phyloP scores from a whole-genome alignment of 768 basidiomycete genomes.

The Auricularia auricula-judae region DNA sequence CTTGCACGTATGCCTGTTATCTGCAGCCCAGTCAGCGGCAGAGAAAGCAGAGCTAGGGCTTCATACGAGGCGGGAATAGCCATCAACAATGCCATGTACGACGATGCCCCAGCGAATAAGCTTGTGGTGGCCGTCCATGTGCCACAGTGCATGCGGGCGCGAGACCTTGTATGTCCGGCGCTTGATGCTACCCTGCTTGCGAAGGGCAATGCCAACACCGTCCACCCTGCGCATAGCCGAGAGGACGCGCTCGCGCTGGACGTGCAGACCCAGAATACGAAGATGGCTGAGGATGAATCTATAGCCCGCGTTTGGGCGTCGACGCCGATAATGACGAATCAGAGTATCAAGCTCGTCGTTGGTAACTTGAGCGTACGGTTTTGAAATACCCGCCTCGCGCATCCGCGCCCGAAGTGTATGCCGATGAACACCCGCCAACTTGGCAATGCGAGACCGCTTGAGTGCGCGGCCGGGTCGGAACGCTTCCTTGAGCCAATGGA shows the following conservation, averaged over 20 bases:
- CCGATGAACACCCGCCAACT: not conserved
- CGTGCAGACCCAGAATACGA: not conserved
- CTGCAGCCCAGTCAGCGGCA: slow-evolving; percentile 5
- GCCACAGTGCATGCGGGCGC: slow-evolving; percentile 11
- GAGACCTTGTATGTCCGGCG: slow-evolving; percentile 3
- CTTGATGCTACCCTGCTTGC: not conserved
- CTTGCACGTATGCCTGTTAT: slow-evolving; percentile 14
- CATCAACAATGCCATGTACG: slow-evolving; percentile 15
- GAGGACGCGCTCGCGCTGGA: not conserved
- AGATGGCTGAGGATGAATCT: not conserved
- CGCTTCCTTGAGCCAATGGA: no score
- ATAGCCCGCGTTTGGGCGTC: not conserved
- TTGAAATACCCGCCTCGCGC: not conserved
- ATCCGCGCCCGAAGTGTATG: not conserved
- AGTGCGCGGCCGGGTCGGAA: no score
- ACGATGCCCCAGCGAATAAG: slow-evolving; percentile 11
- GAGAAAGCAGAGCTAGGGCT: slow-evolving; percentile 3
- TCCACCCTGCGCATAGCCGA: not conserved
- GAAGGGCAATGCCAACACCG: not conserved
- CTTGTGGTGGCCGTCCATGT: not conserved
- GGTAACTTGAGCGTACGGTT: not conserved
- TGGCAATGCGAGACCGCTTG: not conserved
- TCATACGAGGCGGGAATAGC: slow-evolving; percentile 3
- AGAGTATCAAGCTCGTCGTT: not conserved
- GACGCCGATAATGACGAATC: not conserved